Base-by-base conservation (phyloP, 176 grass and related monocot species). In the Areca catechu region DNA sequence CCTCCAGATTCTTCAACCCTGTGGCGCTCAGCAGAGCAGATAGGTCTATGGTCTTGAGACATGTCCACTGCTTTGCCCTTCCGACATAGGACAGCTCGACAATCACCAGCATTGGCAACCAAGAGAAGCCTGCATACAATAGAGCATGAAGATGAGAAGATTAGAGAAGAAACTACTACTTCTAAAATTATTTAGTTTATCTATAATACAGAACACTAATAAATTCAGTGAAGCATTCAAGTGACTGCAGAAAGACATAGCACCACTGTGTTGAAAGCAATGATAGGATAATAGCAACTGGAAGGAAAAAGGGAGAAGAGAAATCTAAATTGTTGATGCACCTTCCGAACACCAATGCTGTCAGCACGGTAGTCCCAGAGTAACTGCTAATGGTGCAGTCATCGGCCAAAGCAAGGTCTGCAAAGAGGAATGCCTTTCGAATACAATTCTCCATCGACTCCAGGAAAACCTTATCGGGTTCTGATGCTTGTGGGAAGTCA, bases 21-120 rank as follows among this genome's bases (percentile, higher is more conserved):
- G 16, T 52, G 17, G 0, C 64, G 50, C 64, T 67, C 64, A 7
- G 51, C 24, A 20, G 24, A 24, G 55, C 43, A n/a, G 64, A 22
- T 55, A 1, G 64, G 64, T 16, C 51, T 18, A 34, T 67, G 64
- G 34, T 67, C 64, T 37, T 67, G 64, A 19, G 64, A 67, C 64
- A 67, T 67, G 5, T 67, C 64, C 1, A 67, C 27, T 54, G 64
- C 64, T 54, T 67, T 12, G 7, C 64, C 64, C 30, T 67, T 67
- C 24, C 64, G 19, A 15, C 64, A 67, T 14, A 67, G n/a, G 30
- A 67, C 64, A 18, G 64, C 64, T 4, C 64, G 23, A 9, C 64
- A 67, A 27, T 67, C 64, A 3, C 64, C 64, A 0, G 51, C 64
- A 43, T 67, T 67, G 64, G 64, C 64, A 43, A 67, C 64, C 24